Evolutionary conservation across 495 filamentous ascomycete species (phyloP).

Genomic region (Podospora pseudopauciseta): DNA sequence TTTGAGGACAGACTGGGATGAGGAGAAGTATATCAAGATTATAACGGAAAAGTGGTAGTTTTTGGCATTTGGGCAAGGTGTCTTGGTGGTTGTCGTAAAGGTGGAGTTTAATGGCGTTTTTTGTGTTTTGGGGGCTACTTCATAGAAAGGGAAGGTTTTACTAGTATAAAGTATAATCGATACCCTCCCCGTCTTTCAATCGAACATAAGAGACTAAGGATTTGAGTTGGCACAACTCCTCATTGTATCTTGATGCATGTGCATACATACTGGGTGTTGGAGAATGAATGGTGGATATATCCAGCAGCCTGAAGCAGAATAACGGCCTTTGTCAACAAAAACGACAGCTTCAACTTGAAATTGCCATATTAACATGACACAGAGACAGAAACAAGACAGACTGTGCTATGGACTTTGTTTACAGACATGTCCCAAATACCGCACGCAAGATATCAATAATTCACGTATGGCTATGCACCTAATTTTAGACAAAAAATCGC

Average conservation of each 20-base stretch:
- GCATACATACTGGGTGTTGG: no score
- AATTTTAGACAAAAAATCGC: not conserved
- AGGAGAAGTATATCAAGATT: slow-evolving; percentile 30
- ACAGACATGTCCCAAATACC: not conserved
- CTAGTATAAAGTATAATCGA: not conserved
- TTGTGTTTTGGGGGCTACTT: not conserved
- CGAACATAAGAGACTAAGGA: no score
- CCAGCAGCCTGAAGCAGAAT: no score
- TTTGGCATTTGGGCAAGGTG: not conserved
- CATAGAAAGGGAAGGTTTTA: not conserved
- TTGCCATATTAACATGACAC: no score
- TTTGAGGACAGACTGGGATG: slow-evolving; percentile 37
- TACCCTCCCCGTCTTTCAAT: not conserved
- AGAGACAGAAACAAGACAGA: no score
- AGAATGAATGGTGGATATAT: no score
- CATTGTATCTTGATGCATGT: no score
- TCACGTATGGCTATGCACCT: not conserved
- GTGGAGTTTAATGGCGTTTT: not conserved
- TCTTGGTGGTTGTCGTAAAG: not conserved
- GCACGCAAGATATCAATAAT: not conserved
- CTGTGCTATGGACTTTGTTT: no score
- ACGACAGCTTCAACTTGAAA: no score
- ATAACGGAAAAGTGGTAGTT: not conserved
- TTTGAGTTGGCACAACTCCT: no score
- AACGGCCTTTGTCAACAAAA: no score